Evolutionary conservation across 257 asterid genomes (phyloP), one percentile per base, ranked within the genome.

Genomic region (Solanum gandarillasii): DNA sequence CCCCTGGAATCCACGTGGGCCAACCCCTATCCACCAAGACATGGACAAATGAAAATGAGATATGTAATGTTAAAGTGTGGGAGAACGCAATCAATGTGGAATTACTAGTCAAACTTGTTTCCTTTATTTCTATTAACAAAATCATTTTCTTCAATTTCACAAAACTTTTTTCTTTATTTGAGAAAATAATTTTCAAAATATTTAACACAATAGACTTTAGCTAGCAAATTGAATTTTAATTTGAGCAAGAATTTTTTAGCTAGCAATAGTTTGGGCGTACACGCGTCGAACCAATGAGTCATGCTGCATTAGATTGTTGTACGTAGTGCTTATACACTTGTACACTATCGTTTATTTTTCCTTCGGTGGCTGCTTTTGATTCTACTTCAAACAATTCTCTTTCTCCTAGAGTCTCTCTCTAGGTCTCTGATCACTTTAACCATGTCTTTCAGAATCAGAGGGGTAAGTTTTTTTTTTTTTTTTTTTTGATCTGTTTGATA

Each of bases 361-460:
- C 12, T 29, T 65, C 12, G 21, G 31, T 38, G 87, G 60, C n/a
- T 84, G 76, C 78, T 25, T 13, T 35, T 4, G 35, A 36, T 34
- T 62, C 35, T 4, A 23, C 62, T 62, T 10, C 78, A 58, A 34
- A 5, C 60, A 58, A 23, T 84, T 62, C 29, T 35, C n/a, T 83
- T 11, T 12, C 74, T 55, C 6, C 6, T 7, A 52, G 62, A 1
- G 5, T 35, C 12, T 62, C 78, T 65, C n/a, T 13, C 48, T 41
- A 20, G 23, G 43, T 84, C 76, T 7, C 60, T 84, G 87, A 62
- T 68, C 52, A 14, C 71, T 39, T 39, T 29, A 70, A 32, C 9
- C 23, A 86, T 86, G 88, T 86, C 88, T 86, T 71, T 39, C 70
- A 86, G 25, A 78, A 78, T 78, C 65, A 41, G 65, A 46, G 88